Evolutionary conservation across 768 basidiomycete genomes (phyloP), one percentile per base, ranked within the genome.

Genomic region (Cyclocybe aegerita): DNA sequence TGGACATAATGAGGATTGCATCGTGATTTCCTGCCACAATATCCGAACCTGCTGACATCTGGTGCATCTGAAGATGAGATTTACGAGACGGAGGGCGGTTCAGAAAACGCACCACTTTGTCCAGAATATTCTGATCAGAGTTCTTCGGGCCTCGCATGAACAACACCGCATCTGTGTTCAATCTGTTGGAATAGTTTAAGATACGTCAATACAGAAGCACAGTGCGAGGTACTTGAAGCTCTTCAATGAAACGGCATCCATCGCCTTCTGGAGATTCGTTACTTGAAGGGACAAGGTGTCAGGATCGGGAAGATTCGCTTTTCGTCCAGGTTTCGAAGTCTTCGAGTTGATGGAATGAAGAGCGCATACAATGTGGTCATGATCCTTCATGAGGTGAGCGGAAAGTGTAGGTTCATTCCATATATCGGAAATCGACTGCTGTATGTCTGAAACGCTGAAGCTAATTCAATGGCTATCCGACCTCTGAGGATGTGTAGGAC

Each of bases 61-160:
- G 68, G 70, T 71, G 41, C 11, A 44, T 48, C 15, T 43, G 29
- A 35, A 31, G 16, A 14, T 37, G 32, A 40, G 23, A 36, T 41
- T 30, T 41, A 36, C 37, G 32, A 36, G 14, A 16, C 15, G 40
- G 30, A 9, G 3, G 23, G 50, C 11, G n/a, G 39, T 35, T 41
- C 14, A 49, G 16, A 31, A 16, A 9, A 55, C 70, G 49, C 59
- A 79, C 83, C 56, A 69, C 58, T 48, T 65, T 65, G 2, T 64
- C 65, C 3, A 86, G 66, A 6, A 77, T 74, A 59, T 90, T 91
- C 44, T 79, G 75, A 60, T 91, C 89, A 0, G 85, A 74, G 58
- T 80, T 80, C 59, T 78, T 85, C 23, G 85, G 71, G 2, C 81
- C 69, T 30, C 88, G 78, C 62, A 86, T 78, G 60, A 89, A 90